Conservation (phyloP, 192 early-diverging fungal species). For the Coemansia sp. region DNA sequence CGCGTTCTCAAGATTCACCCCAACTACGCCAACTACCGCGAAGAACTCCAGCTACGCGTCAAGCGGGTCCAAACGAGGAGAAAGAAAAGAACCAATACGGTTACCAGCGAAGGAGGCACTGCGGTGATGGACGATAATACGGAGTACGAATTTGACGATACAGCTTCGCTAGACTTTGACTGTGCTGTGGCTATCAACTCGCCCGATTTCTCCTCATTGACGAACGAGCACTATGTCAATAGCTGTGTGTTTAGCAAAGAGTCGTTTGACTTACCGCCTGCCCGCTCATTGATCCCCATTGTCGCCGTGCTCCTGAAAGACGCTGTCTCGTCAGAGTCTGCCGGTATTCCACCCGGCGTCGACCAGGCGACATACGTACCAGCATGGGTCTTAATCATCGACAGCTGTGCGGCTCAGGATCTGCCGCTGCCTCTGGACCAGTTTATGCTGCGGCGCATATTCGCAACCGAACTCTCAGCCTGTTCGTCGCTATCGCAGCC, state of each 20-base stretch:
- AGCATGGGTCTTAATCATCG: conserved; percentile 23
- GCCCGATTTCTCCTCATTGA: conserved; percentile 34
- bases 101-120: background rate
- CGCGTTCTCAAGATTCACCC: conserved; percentile 46
- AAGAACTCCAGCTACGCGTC: conserved; percentile 40
- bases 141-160: background rate
- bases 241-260: conserved; percentile 45
- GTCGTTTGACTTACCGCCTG: conserved; percentile 36
- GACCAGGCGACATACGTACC: conserved; percentile 2
- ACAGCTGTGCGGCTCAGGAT: conserved; percentile 15
- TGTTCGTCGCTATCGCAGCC: conserved; percentile 19
- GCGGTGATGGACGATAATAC: background rate
- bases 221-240: conserved; percentile 40
- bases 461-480: conserved; percentile 38
- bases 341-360: background rate
- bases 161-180: conserved; percentile 45
- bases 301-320: conserved; percentile 51
- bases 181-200: conserved; percentile 42
- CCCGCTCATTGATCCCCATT: conserved; percentile 46
- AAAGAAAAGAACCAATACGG: conserved; percentile 2
- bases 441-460: conserved; percentile 47
- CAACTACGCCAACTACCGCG: conserved; percentile 44
- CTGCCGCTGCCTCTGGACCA: conserved; percentile 42
- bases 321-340: conserved; percentile 31
- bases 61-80: conserved; percentile 18